A percentile compares a stretch with the other conserved stretches of the same genome.
Evolutionary conservation across 2,329 filamentous ascomycete genomes (phyloP).

Genomic region (Aureobasidium mangrovei): DNA sequence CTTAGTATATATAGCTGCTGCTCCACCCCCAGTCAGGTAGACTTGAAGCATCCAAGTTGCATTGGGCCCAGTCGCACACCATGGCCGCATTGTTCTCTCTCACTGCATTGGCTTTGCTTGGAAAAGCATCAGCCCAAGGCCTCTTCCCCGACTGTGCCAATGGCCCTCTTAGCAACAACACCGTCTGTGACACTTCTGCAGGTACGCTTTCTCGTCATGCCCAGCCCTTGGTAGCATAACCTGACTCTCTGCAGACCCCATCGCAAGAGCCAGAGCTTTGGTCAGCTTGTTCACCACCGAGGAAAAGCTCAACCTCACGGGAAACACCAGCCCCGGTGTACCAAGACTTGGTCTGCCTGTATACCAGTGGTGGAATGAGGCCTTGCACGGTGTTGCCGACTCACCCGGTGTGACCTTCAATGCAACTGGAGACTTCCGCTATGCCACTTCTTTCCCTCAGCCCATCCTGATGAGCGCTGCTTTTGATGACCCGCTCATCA

Average conservation of each 20-base stretch:
- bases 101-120: conserved; percentile 9
- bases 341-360: conserved; percentile 47
- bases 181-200: conserved; percentile 41
- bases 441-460: conserved; percentile 57
- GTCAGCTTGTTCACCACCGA: conserved; percentile 42
- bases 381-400: conserved; percentile 44
- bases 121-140: conserved; percentile 5
- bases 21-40: not conserved
- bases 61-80: not conserved
- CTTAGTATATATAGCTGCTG: conserved; percentile 6
- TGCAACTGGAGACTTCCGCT: conserved; percentile 44
- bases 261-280: conserved; percentile 38
- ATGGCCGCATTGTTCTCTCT: conserved; percentile 14
- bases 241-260: conserved; percentile 18
- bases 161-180: conserved; percentile 40
- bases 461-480: conserved; percentile 55
- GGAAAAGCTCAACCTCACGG: conserved; percentile 49
- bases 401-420: conserved; percentile 49
- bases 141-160: conserved; percentile 43
- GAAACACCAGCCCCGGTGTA: conserved; percentile 42
- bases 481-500: conserved; percentile 55
- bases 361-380: conserved; percentile 56
- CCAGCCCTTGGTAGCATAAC: not conserved
- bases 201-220: conserved; percentile 17
- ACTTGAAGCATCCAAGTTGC: not conserved